Evolutionary conservation across 805 yeast species (phyloP), one percentile per base, ranked within the genome.

Genomic region (Wickerhamomyces queroliae): DNA sequence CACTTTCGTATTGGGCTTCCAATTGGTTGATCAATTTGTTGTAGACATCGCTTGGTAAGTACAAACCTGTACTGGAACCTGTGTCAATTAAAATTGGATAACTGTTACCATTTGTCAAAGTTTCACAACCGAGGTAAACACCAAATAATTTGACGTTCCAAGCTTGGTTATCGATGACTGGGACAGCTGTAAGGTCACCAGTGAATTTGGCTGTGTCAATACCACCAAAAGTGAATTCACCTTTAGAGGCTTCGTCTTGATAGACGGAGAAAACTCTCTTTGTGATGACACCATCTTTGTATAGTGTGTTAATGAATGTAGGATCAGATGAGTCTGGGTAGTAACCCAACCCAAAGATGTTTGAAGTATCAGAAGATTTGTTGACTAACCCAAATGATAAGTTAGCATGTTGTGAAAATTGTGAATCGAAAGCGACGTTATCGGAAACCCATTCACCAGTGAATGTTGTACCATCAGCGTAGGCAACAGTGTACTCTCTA

Each of bases 131-230:
- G 45, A 47, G 21, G 45, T 45, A 24, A 30, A 48, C 11, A 35
- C 57, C 43, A 50, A 52, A 41, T 37, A 55, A 33, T 43, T 52
- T 35, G 37, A 51, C 35, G 58, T 66, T 16, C 45, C 47, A 27
- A 45, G 46, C 22, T 61, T 61, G 41, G 53, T 58, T 9, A 22
- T 69, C 67, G 45, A 73, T 58, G 34, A 69, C 52, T 17, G 72
- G 69, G 19, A 72, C 51, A 13, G 64, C 48, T 20, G 48, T 40
- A 31, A 74, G 55, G 9, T 55, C 47, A 19, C 80, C 80, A 0
- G 50, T 30, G 52, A 66, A 74, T 58, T 72, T 73, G 27, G 62
- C 55, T 26, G 61, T 64, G 50, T 76, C 80, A 35, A 73, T 56
- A 24, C 76, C 82, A 28, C 83, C 81, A 53, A 76, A 76, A n/a